Evolutionary conservation across 1,284 basidiomycete species (phyloP), one percentile per base, ranked within the genome.

Genomic region (Coniferiporia weirii): DNA sequence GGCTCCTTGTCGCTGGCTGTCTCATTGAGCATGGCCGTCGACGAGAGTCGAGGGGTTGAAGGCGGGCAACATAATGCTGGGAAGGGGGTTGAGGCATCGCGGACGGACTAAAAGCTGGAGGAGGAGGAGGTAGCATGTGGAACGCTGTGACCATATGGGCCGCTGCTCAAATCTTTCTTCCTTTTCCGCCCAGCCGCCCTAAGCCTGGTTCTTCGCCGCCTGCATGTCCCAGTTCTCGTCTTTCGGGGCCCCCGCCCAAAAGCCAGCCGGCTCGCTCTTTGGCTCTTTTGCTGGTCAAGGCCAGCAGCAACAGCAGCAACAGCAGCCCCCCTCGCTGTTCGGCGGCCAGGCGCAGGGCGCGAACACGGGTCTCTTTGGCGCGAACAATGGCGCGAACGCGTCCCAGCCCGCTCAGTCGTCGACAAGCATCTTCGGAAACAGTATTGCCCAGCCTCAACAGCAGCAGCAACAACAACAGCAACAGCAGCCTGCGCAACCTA

Each of bases 361-460:
- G 13, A 59, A 57, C 6, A 54, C 62, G 13, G 59, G 57, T 62
- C 54, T 72, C 17, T 73, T 72, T 64, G 71, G 70, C 48, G 61
- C 64, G 17, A 54, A 51, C 20, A 59, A 35, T 43, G 43, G 52
- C 44, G 19, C 51, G 19, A 60, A 54, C 22, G 43, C 44, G 8
- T 43, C 59, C 40, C 52, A 60, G 27, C 58, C 52, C 8, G 15
- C 59, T 67, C 27, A 69, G 69, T 66, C 59, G 54, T 4, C 69
- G 64, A 65, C 69, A 1, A 68, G 70, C 43, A 49, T 73, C 13
- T 77, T 79, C 58, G 75, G 75, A 19, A 69, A 61, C 34, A 51
- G 60, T 4, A 66, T 66, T 43, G 66, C 72, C 13, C 72, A 74
- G 59, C 71, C 68, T 43, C 61, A 65, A 59, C 69, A 71, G 56